phyloP scores from a whole-genome alignment of 495 filamentous ascomycete species.

The Aspergillus nidulans region DNA sequence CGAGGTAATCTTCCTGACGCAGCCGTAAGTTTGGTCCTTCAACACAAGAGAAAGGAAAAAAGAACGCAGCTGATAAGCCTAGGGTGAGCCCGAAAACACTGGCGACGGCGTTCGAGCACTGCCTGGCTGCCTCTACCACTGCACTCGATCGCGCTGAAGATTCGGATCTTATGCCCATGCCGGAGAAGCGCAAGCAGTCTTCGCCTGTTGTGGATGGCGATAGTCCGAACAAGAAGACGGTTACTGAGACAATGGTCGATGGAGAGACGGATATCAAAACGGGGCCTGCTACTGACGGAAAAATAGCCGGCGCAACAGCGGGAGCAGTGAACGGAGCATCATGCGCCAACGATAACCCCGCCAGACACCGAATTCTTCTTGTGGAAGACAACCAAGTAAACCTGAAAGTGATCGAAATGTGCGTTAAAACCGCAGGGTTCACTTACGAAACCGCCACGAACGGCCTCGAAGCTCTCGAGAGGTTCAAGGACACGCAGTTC shows the following conservation, averaged over 20 bases:
- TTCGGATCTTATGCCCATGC: no score
- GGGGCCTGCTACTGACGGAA: no score
- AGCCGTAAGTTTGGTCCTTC: conserved; percentile 18
- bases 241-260: not conserved
- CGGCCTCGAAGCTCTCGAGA: conserved; percentile 32
- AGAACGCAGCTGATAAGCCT: not conserved
- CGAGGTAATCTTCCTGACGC: conserved; percentile 21
- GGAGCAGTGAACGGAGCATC: not conserved
- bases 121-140: not conserved
- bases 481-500: conserved; percentile 41
- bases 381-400: conserved; percentile 67
- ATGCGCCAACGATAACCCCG: not conserved
- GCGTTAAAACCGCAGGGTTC: conserved; percentile 15
- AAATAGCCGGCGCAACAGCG: not conserved
- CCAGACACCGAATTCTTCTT: conserved; percentile 41
- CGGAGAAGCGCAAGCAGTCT: not conserved
- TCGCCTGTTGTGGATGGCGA: not conserved
- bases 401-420: conserved; percentile 42
- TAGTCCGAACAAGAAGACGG: not conserved
- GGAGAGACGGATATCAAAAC: not conserved
- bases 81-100: conserved; percentile 24
- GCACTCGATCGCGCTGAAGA: no score
- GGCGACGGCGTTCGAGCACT: conserved; percentile 19
- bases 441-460: conserved; percentile 17
- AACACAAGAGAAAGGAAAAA: not conserved